Conservation (phyloP, 805 yeast genomes). For the Ogataea minuta region DNA sequence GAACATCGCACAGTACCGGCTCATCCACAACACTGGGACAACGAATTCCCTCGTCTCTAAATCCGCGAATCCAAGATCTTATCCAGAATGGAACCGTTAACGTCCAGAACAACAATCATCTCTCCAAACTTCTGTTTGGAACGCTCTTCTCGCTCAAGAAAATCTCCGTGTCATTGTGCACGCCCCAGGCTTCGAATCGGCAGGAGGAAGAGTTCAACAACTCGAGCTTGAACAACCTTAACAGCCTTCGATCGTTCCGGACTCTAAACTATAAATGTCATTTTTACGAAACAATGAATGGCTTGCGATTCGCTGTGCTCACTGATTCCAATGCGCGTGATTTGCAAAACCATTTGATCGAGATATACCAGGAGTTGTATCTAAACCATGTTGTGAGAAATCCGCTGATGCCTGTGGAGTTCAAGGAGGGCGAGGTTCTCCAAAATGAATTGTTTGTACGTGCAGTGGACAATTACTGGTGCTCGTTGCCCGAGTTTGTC, state of each 20-base stretch:
- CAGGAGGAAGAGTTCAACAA: slow-evolving; percentile 10
- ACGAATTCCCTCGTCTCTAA: slow-evolving; percentile 3
- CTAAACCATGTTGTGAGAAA: slow-evolving; percentile 62
- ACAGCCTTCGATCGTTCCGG: slow-evolving; percentile 42
- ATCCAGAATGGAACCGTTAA: slow-evolving; percentile 41
- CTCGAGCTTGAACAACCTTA: slow-evolving; percentile 33
- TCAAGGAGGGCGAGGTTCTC: slow-evolving; percentile 49
- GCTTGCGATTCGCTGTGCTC: slow-evolving; percentile 69
- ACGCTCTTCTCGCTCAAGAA: slow-evolving; percentile 75
- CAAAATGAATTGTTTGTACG: slow-evolving; percentile 54
- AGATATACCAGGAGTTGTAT: slow-evolving; percentile 58
- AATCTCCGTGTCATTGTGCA: slow-evolving; percentile 45
- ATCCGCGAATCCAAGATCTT: slow-evolving; percentile 13
- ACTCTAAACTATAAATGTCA: slow-evolving; percentile 80
- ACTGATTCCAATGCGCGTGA: slow-evolving; percentile 63
- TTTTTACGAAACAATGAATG: slow-evolving; percentile 74
- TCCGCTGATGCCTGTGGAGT: slow-evolving; percentile 58
- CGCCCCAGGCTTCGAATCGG: slow-evolving; percentile 3
- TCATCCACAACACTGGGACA: slow-evolving; percentile 1
- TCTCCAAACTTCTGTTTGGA: slow-evolving; percentile 83
- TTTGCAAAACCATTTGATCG: slow-evolving; percentile 52
- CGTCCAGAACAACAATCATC: slow-evolving; percentile 59
- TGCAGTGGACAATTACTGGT: slow-evolving; percentile 50
- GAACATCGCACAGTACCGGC: slow-evolving; percentile 5
- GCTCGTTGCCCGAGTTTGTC: slow-evolving; percentile 27